phyloP scores from a whole-genome alignment of 2,329 filamentous ascomycete genomes.

The Talaromyces rugulosus region DNA sequence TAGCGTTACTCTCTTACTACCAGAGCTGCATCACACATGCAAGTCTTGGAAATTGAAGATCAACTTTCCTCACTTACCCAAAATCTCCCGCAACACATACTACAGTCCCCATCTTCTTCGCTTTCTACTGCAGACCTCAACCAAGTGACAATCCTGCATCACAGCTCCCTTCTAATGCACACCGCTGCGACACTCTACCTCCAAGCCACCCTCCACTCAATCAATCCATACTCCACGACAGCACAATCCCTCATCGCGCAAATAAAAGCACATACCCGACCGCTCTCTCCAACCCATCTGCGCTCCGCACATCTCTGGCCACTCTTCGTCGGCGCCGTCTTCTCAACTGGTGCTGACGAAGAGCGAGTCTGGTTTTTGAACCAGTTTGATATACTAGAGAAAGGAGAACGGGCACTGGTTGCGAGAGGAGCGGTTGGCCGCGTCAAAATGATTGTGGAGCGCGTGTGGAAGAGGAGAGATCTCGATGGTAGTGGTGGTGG shows the following conservation, averaged over 20 bases:
- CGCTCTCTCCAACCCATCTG: slow-evolving; percentile 12
- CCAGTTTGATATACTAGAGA: slow-evolving; percentile 11
- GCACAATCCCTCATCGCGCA: slow-evolving; percentile 8
- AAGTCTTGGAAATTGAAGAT: slow-evolving; percentile 5
- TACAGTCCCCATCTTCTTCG: neutral
- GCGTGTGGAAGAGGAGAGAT: slow-evolving; percentile 15
- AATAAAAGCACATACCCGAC: slow-evolving; percentile 10
- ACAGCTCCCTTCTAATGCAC: slow-evolving; percentile 13
- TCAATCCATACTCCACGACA: slow-evolving; percentile 1
- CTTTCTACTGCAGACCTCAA: neutral
- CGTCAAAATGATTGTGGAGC: slow-evolving; percentile 14
- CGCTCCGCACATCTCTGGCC: slow-evolving; percentile 14
- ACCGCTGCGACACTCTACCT: slow-evolving; percentile 13
- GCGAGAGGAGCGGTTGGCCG: slow-evolving; percentile 10
- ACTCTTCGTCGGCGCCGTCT: slow-evolving; percentile 13
- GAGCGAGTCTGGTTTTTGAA: slow-evolving; percentile 14
- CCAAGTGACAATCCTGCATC: slow-evolving; percentile 8
- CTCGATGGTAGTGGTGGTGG: neutral
- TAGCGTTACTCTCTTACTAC: neutral
- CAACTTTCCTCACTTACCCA: slow-evolving; percentile 11
- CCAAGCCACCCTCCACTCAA: slow-evolving; percentile 13
- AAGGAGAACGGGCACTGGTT: slow-evolving; percentile 8
- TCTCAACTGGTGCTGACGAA: slow-evolving; percentile 12
- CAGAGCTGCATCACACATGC: neutral
- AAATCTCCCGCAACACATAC: slow-evolving; percentile 3